phyloP scores from a whole-genome alignment of 1,284 basidiomycete species.

The Ceratobasidium papillatum region DNA sequence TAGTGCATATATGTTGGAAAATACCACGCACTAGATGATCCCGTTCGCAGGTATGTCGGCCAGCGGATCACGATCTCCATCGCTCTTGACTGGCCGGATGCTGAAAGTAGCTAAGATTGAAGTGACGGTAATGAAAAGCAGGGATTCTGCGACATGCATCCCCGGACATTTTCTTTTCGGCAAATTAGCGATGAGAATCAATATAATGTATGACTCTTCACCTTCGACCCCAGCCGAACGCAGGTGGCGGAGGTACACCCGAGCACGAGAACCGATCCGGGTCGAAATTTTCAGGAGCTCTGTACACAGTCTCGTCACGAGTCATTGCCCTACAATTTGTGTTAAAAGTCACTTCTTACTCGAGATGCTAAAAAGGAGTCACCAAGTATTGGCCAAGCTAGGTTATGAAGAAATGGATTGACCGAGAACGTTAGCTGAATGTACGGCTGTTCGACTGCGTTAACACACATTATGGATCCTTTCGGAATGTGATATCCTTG shows the following conservation, averaged over 20 bases:
- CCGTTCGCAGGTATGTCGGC: neutral
- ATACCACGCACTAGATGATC: neutral
- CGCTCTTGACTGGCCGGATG: neutral
- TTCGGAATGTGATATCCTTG: slow-evolving; percentile 45
- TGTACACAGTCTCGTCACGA: slow-evolving; percentile 44
- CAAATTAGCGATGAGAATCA: neutral
- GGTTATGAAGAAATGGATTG: neutral
- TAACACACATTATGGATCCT: slow-evolving; percentile 43
- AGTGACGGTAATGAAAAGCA: neutral
- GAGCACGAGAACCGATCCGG: slow-evolving; percentile 47
- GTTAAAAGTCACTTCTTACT: neutral
- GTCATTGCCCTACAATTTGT: slow-evolving; percentile 42
- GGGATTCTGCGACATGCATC: neutral
- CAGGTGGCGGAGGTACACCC: slow-evolving; percentile 50
- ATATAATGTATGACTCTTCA: neutral
- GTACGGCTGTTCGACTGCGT: slow-evolving; percentile 28
- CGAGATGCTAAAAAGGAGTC: neutral
- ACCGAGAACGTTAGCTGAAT: neutral
- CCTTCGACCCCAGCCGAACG: slow-evolving; percentile 58
- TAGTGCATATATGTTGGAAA: neutral
- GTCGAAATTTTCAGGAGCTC: slow-evolving; percentile 45
- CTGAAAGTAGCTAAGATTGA: slow-evolving; percentile 1
- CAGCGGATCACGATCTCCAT: neutral
- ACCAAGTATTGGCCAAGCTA: slow-evolving; percentile 15
- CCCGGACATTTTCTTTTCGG: slow-evolving; percentile 4